A percentile compares a stretch with the other conserved stretches of the same genome.
Conservation (phyloP, 306 rosid genomes). For the Astragalus glycyphyllos region DNA sequence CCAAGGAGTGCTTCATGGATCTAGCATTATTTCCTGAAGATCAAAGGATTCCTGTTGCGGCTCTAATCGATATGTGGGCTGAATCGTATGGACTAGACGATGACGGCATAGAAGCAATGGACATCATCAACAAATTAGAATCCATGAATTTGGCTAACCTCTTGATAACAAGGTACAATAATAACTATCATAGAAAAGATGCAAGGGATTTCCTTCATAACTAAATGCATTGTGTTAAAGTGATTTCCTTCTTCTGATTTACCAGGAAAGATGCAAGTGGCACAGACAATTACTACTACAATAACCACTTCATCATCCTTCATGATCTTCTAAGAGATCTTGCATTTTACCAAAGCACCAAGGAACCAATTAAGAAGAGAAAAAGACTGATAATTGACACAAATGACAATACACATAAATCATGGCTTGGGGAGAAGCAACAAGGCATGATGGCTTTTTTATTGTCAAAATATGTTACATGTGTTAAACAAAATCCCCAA, state of each 20-base stretch:
- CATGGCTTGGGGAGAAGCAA: conserved; percentile 37
- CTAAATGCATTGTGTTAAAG: neutral
- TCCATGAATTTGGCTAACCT: conserved; percentile 54
- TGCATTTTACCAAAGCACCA: conserved; percentile 49
- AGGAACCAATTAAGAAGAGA: conserved; percentile 49
- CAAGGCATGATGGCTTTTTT: conserved; percentile 36
- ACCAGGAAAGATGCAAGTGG: conserved; percentile 58
- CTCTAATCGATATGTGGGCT: conserved; percentile 63
- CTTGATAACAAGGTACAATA: conserved; percentile 65
- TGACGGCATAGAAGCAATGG: conserved; percentile 43
- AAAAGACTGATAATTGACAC: conserved; percentile 53
- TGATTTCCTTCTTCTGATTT: conserved; percentile 20
- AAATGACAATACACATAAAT: conserved; percentile 36
- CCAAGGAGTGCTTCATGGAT: conserved; percentile 76
- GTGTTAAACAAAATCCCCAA: conserved; percentile 31
- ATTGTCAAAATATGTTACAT: conserved; percentile 46
- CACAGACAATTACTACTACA: conserved; percentile 47
- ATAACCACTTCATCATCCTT: conserved; percentile 53
- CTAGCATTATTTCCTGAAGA: conserved; percentile 73
- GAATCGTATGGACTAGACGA: conserved; percentile 56
- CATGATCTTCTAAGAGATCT: conserved; percentile 72
- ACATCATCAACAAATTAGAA: conserved; percentile 39
- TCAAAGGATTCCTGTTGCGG: conserved; percentile 55
- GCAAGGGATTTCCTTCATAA: too few relatives aligned
- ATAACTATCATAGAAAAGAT: too few relatives aligned